Evolutionary conservation across 192 early-diverging fungal species (phyloP), one percentile per base, ranked within the genome.

Genomic region (Linnemannia exigua): DNA sequence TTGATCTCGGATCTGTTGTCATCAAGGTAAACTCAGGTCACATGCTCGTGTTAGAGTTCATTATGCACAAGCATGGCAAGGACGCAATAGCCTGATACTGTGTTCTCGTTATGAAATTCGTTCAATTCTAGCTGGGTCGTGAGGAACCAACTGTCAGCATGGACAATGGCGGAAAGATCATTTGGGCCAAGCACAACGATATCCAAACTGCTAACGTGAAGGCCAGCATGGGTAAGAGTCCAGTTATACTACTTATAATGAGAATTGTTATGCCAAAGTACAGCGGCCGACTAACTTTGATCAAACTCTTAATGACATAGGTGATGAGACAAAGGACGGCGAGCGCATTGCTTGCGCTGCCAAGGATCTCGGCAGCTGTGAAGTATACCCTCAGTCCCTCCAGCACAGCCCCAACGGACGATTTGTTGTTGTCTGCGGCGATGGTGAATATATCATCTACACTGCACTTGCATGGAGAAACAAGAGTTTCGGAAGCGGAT

Each of bases 381-480:
- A 99, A 84, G 92, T 99, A 25, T 99, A 98, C 77, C 99, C 99
- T 41, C 96, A 99, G 85, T 95, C 94, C 46, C 89, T 99, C 38
- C 93, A 97, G 90, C 99, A 99, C 90, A 96, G 95, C 76, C 99
- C 99, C 48, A 99, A 99, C 82, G 98, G 98, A 41, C 94, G 98
- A 68, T 99, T 99, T 89, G 98, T 98, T 28, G 99, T 98, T 25
- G 99, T 99, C 16, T 98, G 97, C 81, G 99, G 99, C 46, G 98
- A 99, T 83, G 98, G 97, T 67, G 99, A 99, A 91, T 99, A 97
- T 87, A 99, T 99, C 75, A 99, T 99, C 81, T 99, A 99, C 89
- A 99, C 99, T 22, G 99, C 99, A 9, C 92, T 99, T 33, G 98
- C 99, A 11, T 99, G 99, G 99, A 92, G 99, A 86, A 99, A 99